Evolutionary conservation across 2,329 filamentous ascomycete species (phyloP).

Genomic region (Clarireedia monteithiana): DNA sequence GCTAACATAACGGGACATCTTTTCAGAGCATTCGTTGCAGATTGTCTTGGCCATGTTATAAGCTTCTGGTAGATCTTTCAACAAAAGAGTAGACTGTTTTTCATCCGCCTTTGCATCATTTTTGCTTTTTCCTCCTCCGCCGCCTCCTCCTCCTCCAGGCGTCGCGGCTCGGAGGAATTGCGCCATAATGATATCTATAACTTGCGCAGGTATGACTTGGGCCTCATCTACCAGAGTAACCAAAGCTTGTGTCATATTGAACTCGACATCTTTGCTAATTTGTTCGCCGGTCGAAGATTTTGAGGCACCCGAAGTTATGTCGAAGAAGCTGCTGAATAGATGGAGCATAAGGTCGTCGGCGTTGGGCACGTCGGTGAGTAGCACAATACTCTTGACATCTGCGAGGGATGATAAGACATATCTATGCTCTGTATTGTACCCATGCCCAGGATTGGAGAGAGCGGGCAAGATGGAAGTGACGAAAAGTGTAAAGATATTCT

Average conservation of each 20-base stretch:
- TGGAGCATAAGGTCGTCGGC: constrained; percentile 71
- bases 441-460: constrained; percentile 76
- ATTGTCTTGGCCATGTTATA: constrained; percentile 96
- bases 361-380: constrained; percentile 80
- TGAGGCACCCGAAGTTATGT: constrained; percentile 74
- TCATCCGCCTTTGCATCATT: constrained; percentile 52
- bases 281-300: constrained; percentile 71
- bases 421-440: constrained; percentile 89
- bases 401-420: constrained; percentile 83
- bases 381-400: constrained; percentile 88
- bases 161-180: constrained; percentile 89
- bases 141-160: constrained; percentile 38
- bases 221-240: constrained; percentile 83
- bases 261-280: constrained; percentile 87
- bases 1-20: constrained; percentile 89
- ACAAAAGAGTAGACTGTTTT: constrained; percentile 73
- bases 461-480: constrained; percentile 76
- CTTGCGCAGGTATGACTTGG: constrained; percentile 64
- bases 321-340: constrained; percentile 85
- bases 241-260: constrained; percentile 81
- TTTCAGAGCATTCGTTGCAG: constrained; percentile 81
- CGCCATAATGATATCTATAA: constrained; percentile 88
- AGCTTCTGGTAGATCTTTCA: constrained; percentile 82
- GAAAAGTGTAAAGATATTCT: constrained; percentile 93
- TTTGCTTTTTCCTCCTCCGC: constrained; percentile 43